phyloP scores from a whole-genome alignment of 2,329 filamentous ascomycete species.

The Decorospora gaudefroyi region DNA sequence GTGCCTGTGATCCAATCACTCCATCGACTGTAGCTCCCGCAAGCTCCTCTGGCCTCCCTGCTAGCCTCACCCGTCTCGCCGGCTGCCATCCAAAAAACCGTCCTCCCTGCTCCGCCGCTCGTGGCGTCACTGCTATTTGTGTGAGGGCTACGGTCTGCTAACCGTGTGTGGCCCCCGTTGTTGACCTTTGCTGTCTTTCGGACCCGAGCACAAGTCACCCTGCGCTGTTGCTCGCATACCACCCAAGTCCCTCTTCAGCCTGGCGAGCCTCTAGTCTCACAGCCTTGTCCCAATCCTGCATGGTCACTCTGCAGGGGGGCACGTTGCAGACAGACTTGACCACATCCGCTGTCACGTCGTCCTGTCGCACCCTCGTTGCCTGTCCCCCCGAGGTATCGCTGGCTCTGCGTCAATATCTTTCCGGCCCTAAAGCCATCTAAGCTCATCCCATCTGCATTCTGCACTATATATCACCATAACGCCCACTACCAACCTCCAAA shows the following conservation, averaged over 20 bases:
- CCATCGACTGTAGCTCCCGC: slow-evolving; percentile 46
- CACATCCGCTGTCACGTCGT: slow-evolving; percentile 43
- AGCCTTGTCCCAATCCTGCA: slow-evolving; percentile 47
- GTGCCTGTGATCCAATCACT: slow-evolving; percentile 43
- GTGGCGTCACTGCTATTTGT: slow-evolving; percentile 47
- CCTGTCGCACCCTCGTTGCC: slow-evolving; percentile 32
- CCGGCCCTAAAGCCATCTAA: slow-evolving; percentile 41
- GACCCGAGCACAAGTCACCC: slow-evolving; percentile 46
- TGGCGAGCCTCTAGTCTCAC: slow-evolving; percentile 35
- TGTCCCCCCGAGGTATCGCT: slow-evolving; percentile 30
- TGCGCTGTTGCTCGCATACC: slow-evolving; percentile 40
- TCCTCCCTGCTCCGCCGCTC: slow-evolving; percentile 36
- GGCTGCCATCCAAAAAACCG: slow-evolving; percentile 39
- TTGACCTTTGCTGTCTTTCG: slow-evolving; percentile 38
- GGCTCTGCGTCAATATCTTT: slow-evolving; percentile 36
- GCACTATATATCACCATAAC: slow-evolving; percentile 46
- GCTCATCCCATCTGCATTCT: slow-evolving; percentile 35
- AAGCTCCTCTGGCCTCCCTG: slow-evolving; percentile 40
- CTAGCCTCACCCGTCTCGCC: slow-evolving; percentile 46
- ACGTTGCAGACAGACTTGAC: slow-evolving; percentile 41
- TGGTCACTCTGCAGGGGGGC: slow-evolving; percentile 44
- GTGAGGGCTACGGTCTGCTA: slow-evolving; percentile 32
- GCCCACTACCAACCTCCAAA: slow-evolving; percentile 37
- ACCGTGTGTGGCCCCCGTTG: slow-evolving; percentile 36
- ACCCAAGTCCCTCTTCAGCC: slow-evolving; percentile 36